Evolutionary conservation across 495 filamentous ascomycete genomes (phyloP), one percentile per base, ranked within the genome.

Genomic region (Sordaria brevicollis): DNA sequence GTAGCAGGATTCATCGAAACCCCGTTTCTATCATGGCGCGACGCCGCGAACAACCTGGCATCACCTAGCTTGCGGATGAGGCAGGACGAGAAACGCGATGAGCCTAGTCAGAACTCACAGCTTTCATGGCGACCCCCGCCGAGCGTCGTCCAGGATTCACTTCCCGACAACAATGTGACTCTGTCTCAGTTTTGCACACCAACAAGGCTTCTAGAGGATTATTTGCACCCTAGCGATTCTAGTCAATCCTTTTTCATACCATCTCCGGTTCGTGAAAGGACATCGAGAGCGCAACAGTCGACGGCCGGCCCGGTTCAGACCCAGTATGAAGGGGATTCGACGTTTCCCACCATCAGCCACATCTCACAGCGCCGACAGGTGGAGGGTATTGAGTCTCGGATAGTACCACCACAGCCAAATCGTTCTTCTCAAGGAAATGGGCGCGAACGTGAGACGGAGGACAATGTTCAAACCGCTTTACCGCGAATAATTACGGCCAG

Each of bases 151-250:
- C 74, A 79, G 15, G 83, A 85, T 65, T 85, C 83, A 0, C 72
- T 79, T 57, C 75, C 78, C 10, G 71, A 76, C 13, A 80, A 78
- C 36, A 70, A 75, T 66, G 43, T 71, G 3, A 70, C 71, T 0
- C 69, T 80, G 2, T 25, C 74, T 5, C 72, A 72, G 15, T 78
- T 77, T 37, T 78, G 76, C 36, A 81, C 82, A 0, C 83, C 83
- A 9, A 81, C 82, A 1, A 76, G 81, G 65, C 70, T 83, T 3
- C 49, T 85, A 65, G 81, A 83, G 39, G 76, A 81, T 65, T 85
- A 76, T 33, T 74, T 82, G 1, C 78, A 78, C 43, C 39, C 65
- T 0, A 69, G 78, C 13, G 76, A 80, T 35, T 77, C 71, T 17
- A 74, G 76, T n/a, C 75, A 75, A 35, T 68, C 70, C 6, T 13